phyloP scores from a whole-genome alignment of 2,329 filamentous ascomycete species.

The Penicillium sp. region DNA sequence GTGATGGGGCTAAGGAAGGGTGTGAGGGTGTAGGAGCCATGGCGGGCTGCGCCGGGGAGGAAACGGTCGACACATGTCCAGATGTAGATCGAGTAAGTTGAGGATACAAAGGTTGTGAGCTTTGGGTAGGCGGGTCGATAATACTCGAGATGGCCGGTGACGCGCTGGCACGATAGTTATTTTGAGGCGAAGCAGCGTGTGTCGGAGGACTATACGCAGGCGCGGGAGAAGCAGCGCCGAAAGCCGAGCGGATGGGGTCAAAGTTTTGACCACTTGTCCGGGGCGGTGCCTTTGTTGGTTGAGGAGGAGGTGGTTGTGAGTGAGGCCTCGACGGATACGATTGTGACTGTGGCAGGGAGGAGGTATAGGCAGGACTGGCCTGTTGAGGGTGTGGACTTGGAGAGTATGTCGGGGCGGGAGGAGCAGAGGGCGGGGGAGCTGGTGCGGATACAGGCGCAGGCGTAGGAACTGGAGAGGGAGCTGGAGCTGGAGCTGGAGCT shows the following conservation, averaged over 20 bases:
- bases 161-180: constrained; percentile 71
- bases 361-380: constrained; percentile 48
- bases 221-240: constrained; percentile 45
- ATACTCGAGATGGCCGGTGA: constrained; percentile 92
- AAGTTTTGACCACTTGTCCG: constrained; percentile 80
- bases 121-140: constrained; percentile 67
- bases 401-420: constrained; percentile 14
- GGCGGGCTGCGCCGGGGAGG: constrained; percentile 32
- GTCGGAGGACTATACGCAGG: constrained; percentile 50
- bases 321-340: constrained; percentile 45
- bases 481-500: constrained; percentile 4
- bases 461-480: constrained; percentile 11
- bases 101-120: constrained; percentile 33
- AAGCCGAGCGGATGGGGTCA: constrained; percentile 83
- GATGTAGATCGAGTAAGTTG: constrained; percentile 34
- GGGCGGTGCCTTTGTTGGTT: constrained; percentile 47
- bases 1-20: constrained; percentile 27
- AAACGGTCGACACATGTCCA: constrained; percentile 28
- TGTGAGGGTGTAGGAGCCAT: constrained; percentile 30
- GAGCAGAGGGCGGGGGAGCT: constrained; percentile 16
- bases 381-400: constrained; percentile 52
- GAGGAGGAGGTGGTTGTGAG: constrained; percentile 50
- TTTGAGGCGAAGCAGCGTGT: constrained; percentile 55
- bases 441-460: constrained; percentile 14
- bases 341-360: constrained; percentile 63